phyloP scores from a whole-genome alignment of 441 rosid genomes.

The Gossypium laxum region DNA sequence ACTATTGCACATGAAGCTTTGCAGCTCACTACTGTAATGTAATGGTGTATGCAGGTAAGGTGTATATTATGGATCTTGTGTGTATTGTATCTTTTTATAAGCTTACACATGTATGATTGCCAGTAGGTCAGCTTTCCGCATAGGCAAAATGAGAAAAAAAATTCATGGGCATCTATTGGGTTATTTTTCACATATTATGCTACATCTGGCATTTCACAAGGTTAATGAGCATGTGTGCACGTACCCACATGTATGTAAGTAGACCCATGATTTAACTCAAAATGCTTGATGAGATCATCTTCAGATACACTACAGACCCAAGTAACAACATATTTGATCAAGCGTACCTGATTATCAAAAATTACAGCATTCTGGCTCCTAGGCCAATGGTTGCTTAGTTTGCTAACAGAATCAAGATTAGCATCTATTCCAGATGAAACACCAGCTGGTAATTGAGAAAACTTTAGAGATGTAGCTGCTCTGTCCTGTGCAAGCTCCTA shows the following conservation, averaged over 20 bases:
- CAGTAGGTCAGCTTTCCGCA: neutral
- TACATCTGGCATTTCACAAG: neutral
- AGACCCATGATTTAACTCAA: neutral
- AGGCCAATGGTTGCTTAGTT: constrained; percentile 20
- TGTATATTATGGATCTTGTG: neutral
- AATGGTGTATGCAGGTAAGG: neutral
- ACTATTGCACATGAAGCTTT: neutral
- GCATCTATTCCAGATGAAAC: constrained; percentile 13
- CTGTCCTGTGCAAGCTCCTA: constrained; percentile 23
- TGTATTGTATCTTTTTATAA: neutral
- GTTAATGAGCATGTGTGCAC: neutral
- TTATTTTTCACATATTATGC: neutral
- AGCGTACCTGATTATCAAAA: constrained; percentile 40
- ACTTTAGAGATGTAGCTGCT: constrained; percentile 10
- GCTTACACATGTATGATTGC: neutral
- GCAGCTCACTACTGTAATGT: neutral
- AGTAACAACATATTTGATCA: neutral
- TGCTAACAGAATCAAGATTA: constrained; percentile 23
- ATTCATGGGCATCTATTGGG: neutral
- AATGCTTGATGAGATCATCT: neutral
- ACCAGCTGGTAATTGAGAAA: constrained; percentile 24
- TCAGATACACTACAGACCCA: neutral
- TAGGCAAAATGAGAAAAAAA: neutral
- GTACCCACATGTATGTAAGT: neutral
- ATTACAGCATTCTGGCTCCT: constrained; percentile 34